A percentile compares a stretch with the other conserved stretches of the same genome.
These are phyloP conservation scores for Sesbania bispinosa DNA, from an alignment of 306 rosid species.

Conservation along the genomic window DNA sequence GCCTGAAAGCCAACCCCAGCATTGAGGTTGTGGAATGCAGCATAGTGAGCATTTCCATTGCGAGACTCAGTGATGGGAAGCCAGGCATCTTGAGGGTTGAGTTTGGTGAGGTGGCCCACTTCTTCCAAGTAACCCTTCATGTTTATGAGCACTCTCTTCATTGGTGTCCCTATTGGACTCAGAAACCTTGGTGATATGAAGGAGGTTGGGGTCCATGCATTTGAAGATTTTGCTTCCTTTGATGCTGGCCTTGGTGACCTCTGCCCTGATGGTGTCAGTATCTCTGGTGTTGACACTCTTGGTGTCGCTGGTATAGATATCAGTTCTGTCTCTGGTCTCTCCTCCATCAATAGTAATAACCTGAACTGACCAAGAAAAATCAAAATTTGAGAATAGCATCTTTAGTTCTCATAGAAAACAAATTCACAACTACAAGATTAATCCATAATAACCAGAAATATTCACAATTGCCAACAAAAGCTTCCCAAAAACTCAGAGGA, in stretches of 20 bases:
- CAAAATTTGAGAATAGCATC: too few relatives aligned
- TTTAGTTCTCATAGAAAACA: not conserved
- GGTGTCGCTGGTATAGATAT: conserved; percentile 97
- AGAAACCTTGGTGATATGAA: conserved; percentile 95
- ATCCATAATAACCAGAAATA: not conserved
- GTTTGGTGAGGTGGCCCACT: conserved; percentile 92
- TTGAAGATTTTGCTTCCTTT: conserved; percentile 80
- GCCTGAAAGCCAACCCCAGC: conserved; percentile 99
- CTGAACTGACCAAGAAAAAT: not conserved
- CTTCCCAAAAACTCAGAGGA: not conserved
- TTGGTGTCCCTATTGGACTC: conserved; percentile 96
- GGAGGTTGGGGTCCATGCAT: conserved; percentile 97
- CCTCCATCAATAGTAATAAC: conserved; percentile 57
- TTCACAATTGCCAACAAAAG: not conserved
- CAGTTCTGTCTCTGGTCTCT: conserved; percentile 92
- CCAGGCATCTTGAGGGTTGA: conserved; percentile 99
- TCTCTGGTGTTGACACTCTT: conserved; percentile 91
- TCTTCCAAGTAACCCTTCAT: conserved; percentile 98
- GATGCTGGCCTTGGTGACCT: conserved; percentile 81
- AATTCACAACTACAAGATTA: not conserved
- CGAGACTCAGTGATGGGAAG: conserved; percentile 99
- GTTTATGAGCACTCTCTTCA: conserved; percentile 88
- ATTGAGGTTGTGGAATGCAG: conserved; percentile 97
- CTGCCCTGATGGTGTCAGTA: conserved; percentile 81
- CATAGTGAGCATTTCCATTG: conserved; percentile 94